Percentiles rank a stretch among this genome's conserved stretches.
Conservation (phyloP, 257 asterid species). For the Henckelia pumila region DNA sequence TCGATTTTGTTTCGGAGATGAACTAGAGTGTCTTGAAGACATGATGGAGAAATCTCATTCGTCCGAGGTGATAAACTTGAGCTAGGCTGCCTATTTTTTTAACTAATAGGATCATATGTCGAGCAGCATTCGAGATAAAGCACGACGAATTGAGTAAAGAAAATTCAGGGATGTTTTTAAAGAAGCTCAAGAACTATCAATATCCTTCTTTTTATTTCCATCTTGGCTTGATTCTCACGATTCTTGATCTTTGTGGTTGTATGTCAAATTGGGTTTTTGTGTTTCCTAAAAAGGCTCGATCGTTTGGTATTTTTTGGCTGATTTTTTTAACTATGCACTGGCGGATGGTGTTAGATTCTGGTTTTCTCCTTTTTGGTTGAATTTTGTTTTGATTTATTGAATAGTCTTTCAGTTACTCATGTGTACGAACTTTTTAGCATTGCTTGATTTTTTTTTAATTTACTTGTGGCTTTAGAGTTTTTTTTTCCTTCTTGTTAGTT, state of each 20-base stretch:
- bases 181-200: too few relatives aligned
- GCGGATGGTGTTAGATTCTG: conserved; percentile 32
- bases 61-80: too few relatives aligned
- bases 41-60: too few relatives aligned
- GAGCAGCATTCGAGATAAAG: too few relatives aligned
- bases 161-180: too few relatives aligned
- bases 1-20: too few relatives aligned
- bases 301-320: conserved; percentile 34
- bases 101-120: too few relatives aligned
- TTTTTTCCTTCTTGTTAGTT: too few relatives aligned
- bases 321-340: conserved; percentile 28
- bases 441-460: neutral
- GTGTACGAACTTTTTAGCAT: neutral
- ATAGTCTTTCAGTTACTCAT: conserved; percentile 26
- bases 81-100: too few relatives aligned
- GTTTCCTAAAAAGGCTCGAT: conserved; percentile 31
- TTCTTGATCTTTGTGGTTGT: conserved; percentile 31
- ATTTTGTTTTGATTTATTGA: conserved; percentile 30
- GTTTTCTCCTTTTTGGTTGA: conserved; percentile 28
- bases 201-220: too few relatives aligned
- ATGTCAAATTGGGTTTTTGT: conserved; percentile 22
- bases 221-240: conserved; percentile 18
- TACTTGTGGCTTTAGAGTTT: conserved; percentile 3
- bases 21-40: too few relatives aligned
- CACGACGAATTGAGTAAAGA: too few relatives aligned